Conservation (phyloP, 306 rosid species). For the Vicia villosa region DNA sequence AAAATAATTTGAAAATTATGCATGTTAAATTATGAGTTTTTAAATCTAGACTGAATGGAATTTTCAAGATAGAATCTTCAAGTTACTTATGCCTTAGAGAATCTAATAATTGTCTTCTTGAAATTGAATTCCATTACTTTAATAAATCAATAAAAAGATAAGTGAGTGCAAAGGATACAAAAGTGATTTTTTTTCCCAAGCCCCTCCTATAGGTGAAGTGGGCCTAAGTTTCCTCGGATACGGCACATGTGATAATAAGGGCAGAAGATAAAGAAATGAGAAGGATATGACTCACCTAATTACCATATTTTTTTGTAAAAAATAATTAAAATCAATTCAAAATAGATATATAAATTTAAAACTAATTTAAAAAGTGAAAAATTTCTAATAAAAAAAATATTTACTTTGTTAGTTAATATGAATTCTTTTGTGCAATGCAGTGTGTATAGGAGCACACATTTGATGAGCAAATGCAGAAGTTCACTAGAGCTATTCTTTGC, state of each 20-base stretch:
- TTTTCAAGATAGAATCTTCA: too few species aligned
- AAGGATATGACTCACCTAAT: slow-evolving; percentile 6
- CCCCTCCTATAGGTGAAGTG: neutral
- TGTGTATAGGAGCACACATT: slow-evolving; percentile 55
- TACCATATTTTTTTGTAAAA: neutral
- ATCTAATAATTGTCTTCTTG: too few species aligned
- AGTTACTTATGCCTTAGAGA: too few species aligned
- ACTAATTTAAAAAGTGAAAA: neutral
- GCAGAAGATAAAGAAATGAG: slow-evolving; percentile 1
- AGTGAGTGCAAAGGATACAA: too few species aligned
- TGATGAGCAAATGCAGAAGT: slow-evolving; percentile 74
- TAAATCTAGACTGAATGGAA: too few species aligned
- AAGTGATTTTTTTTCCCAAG: too few species aligned
- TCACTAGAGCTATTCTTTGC: slow-evolving; percentile 87
- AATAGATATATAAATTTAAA: neutral
- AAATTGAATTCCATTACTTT: too few species aligned
- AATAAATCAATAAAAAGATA: too few species aligned
- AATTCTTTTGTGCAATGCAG: neutral
- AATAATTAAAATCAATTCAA: neutral
- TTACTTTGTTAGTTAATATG: too few species aligned
- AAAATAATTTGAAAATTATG: too few species aligned
- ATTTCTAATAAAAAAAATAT: neutral
- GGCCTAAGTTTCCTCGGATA: slow-evolving; percentile 4
- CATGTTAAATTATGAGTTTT: too few species aligned
- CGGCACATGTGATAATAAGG: slow-evolving; percentile 22